phyloP scores from a whole-genome alignment of 306 rosid genomes.

The Cucurbita moschata region DNA sequence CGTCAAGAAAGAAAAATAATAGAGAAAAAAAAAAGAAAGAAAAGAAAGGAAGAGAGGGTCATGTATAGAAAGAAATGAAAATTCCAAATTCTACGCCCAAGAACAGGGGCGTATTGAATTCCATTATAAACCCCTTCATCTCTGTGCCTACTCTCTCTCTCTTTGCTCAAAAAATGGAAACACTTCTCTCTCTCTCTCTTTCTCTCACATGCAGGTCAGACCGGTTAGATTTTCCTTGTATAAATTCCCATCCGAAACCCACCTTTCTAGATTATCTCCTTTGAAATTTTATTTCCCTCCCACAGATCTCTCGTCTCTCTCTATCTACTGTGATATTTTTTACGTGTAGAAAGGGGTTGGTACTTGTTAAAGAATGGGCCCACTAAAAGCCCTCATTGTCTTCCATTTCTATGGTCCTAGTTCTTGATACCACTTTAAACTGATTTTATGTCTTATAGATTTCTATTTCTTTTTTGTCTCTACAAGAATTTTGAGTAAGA shows the following conservation, averaged over 20 bases:
- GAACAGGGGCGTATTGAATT: constrained; percentile 1
- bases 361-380: too few relatives aligned
- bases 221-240: constrained; percentile 7
- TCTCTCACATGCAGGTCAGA: constrained; percentile 11
- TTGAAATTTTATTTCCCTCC: too few relatives aligned
- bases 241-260: neutral
- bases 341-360: too few relatives aligned
- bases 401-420: too few relatives aligned
- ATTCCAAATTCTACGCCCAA: constrained; percentile 9
- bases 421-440: too few relatives aligned
- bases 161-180: constrained; percentile 7
- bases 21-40: constrained; percentile 13
- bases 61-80: constrained; percentile 1
- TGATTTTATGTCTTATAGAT: too few relatives aligned
- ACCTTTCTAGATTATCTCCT: too few relatives aligned
- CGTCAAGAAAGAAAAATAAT: constrained; percentile 16
- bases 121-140: neutral
- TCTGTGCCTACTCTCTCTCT: neutral
- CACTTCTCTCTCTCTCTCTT: neutral
- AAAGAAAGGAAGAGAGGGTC: constrained; percentile 1
- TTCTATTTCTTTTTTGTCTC: too few relatives aligned
- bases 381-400: too few relatives aligned
- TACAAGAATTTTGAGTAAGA: too few relatives aligned
- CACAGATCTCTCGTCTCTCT: too few relatives aligned
- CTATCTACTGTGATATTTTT: too few relatives aligned